Base-by-base conservation (phyloP, 176 grass and related monocot species). In the Luzula sylvatica region DNA sequence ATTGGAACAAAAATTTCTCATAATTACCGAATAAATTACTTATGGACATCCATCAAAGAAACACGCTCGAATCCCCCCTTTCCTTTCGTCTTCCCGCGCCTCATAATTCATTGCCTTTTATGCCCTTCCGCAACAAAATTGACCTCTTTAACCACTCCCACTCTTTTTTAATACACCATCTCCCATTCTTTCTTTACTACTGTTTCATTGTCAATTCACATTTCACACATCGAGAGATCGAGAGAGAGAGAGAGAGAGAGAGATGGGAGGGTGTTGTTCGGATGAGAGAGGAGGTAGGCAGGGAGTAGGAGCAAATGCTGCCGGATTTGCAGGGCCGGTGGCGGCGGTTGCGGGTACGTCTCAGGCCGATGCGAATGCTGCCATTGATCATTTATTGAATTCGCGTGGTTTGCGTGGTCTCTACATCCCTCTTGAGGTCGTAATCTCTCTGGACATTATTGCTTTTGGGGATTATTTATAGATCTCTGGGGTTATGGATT, bases 231-330 rank as follows among this genome's bases (percentile, higher is more conserved):
- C 7, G 2, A 26, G 9, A 25, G 9, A 15, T 11, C 22, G 11
- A 28, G 4, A 39, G 56, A 9, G 46, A 18, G 19, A 16, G 17
- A 7, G 8, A 12, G 15, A 32, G 3, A 12, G 26, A 14, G 20
- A 26, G 19, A 96, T 96, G 90, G 90, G 90, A 0, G 57, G 38
- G 5, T 96, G 90, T 53, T 74, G 71, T 56, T 96, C 88, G 41
- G 90, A 96, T 44, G 58, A 69, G 21, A 78, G 67, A 16, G 90
- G 90, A 48, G 90, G 90, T 5, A 81, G 69, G 80, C 72, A 78
- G 67, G 84, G 57, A 12, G 85, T 89, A n/a, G 83, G 80, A 24
- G 68, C 14, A 1, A 78, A 67, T 14, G 40, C 29, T 2, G 67
- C 11, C 11, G 23, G 12, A 20, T 28, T 15, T 29, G 22, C 20